Evolutionary conservation across 2,329 filamentous ascomycete species (phyloP).

Genomic region (Calonectria naviculata): DNA sequence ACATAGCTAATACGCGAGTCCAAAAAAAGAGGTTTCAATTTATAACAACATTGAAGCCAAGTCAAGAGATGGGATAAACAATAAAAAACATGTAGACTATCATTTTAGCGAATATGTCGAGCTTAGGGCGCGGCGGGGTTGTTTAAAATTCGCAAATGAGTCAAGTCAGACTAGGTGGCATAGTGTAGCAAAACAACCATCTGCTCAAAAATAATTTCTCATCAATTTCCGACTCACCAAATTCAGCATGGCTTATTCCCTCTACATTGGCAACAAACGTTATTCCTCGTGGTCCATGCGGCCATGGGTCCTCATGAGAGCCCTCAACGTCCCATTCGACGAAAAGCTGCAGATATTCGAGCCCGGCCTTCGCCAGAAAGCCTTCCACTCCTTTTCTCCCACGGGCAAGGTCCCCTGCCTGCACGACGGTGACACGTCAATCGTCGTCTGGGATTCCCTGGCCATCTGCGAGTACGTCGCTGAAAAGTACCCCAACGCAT

Average conservation of each 20-base stretch:
- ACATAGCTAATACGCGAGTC: not conserved
- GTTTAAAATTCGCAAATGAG: not conserved
- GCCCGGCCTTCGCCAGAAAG: constrained; percentile 44
- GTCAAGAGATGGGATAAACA: not conserved
- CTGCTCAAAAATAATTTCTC: not conserved
- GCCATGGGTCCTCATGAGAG: constrained; percentile 57
- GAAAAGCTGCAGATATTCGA: constrained; percentile 51
- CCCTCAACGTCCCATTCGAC: constrained; percentile 55
- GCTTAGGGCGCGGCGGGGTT: constrained; percentile 5
- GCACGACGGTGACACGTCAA: constrained; percentile 40
- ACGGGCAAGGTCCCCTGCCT: constrained; percentile 56
- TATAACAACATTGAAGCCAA: not conserved
- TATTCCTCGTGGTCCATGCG: constrained; percentile 60
- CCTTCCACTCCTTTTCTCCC: constrained; percentile 52
- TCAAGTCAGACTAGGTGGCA: not conserved
- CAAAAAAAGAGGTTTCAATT: not conserved
- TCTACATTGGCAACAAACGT: constrained; percentile 57
- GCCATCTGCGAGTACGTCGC: constrained; percentile 60
- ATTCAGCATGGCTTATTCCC: constrained; percentile 48
- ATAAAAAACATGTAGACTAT: not conserved
- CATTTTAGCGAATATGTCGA: not conserved
- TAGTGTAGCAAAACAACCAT: not conserved
- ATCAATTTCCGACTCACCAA: not conserved
- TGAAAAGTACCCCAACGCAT: constrained; percentile 54
- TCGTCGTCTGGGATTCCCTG: constrained; percentile 58